These are phyloP conservation scores for Olyra latifolia DNA, from an alignment of 176 grass and related monocot species.

Conservation along the genomic window DNA sequence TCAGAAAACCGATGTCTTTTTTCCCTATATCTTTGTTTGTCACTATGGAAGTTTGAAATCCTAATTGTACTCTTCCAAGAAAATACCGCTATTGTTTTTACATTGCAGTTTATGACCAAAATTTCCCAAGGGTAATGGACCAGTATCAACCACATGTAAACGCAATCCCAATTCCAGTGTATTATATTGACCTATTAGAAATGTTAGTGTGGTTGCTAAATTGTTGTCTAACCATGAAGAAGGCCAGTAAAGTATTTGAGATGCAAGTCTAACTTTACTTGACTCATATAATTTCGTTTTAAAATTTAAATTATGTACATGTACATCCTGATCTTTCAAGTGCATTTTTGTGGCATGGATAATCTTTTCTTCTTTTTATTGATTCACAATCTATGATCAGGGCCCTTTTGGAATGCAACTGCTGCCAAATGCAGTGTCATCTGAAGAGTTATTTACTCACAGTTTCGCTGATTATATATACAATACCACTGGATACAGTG, in stretches of 20 bases:
- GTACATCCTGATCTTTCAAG: slow-evolving; percentile 1
- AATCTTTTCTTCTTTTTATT: slow-evolving; percentile 3
- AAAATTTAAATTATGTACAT: background rate
- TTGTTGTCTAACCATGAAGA: slow-evolving; percentile 6
- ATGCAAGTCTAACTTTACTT: slow-evolving; percentile 14
- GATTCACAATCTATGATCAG: slow-evolving; percentile 39
- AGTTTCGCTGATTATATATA: slow-evolving; percentile 57
- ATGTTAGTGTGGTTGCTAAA: slow-evolving; percentile 8
- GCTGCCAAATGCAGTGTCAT: slow-evolving; percentile 36
- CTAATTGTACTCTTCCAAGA: background rate
- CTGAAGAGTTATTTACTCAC: slow-evolving; percentile 60
- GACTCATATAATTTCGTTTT: background rate
- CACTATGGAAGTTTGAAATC: slow-evolving; percentile 4
- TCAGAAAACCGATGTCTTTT: background rate
- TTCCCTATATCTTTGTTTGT: slow-evolving; percentile 9
- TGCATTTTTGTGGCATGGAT: background rate
- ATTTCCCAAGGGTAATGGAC: slow-evolving; percentile 13
- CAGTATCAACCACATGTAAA: slow-evolving; percentile 3
- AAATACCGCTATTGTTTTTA: background rate
- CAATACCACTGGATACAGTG: slow-evolving; percentile 64
- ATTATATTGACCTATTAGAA: slow-evolving; percentile 15
- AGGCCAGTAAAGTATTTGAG: slow-evolving; percentile 10
- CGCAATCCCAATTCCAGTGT: background rate
- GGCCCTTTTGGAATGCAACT: slow-evolving; percentile 90
- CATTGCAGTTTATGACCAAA: background rate